Evolutionary conservation across 176 grass and related monocot species (phyloP), one percentile per base, ranked within the genome.

Genomic region (Lolium perenne): DNA sequence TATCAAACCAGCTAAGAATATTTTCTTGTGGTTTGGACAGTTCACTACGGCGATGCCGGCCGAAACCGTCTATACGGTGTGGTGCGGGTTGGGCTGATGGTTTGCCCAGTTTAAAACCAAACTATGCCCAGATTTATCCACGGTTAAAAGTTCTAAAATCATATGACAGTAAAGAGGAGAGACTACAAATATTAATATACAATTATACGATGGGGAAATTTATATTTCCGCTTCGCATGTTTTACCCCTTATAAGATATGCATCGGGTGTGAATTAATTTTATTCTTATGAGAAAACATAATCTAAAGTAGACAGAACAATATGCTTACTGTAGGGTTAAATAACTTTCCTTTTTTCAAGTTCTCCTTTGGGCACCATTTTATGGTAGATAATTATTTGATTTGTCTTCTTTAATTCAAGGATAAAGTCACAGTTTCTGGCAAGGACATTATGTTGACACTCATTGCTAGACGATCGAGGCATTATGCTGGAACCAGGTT

Each of bases 401-500:
- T 82, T 21, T 55, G 25, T 54, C 49, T 83, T 71, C 29, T 80
- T 85, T 25, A 77, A 57, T 41, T 89, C 55, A 83, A 99, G 97
- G 94, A 92, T 81, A 99, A 96, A 86, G 71, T 92, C 55, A 78
- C 83, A 80, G 66, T 93, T 77, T 94, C 76, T 41, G 97, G 89
- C 64, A 99, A 92, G 85, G 83, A 94, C 74, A 88, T 96, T 91
- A 76, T 76, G 62, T 87, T 99, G 80, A 96, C 97, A 2, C 97
- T 99, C 29, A 91, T 99, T 72, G 97, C 91, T 83, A 96, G 97
- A 55, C 97, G 97, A 43, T 99, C 97, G 1, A 86, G 94, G 59
- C 87, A 99, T 89, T 99, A 91, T 88, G 97, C 97, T 84, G 97
- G 97, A 78, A 99, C 94, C 78, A 92, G 97, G 97, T 90, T 79